phyloP scores from a whole-genome alignment of 2,329 filamentous ascomycete species.

The Phialocephala sp. region DNA sequence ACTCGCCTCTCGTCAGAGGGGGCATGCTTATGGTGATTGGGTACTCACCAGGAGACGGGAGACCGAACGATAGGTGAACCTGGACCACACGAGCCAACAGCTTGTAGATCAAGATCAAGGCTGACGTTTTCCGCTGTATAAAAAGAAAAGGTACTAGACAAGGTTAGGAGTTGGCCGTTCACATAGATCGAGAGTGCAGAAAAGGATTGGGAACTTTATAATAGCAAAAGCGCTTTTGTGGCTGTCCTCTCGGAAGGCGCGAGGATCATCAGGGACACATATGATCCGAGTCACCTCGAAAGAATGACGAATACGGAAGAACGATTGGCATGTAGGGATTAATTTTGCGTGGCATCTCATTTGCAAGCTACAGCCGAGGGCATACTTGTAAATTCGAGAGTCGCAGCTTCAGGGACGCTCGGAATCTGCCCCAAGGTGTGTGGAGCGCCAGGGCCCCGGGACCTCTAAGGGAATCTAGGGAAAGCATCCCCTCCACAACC shows the following conservation, averaged over 20 bases:
- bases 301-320: background rate
- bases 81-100: background rate
- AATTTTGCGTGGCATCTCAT: background rate
- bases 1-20: slow-evolving; percentile 20
- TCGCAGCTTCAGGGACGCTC: background rate
- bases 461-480: too few species aligned
- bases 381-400: background rate
- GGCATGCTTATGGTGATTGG: slow-evolving; percentile 27
- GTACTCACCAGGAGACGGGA: slow-evolving; percentile 15
- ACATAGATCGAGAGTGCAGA: background rate
- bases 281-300: background rate
- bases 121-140: slow-evolving; percentile 3
- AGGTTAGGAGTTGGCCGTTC: slow-evolving; percentile 7
- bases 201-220: slow-evolving; percentile 14
- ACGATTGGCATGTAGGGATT: slow-evolving; percentile 1
- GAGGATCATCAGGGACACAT: slow-evolving; percentile 35
- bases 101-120: slow-evolving; percentile 9
- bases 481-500: too few species aligned
- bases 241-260: slow-evolving; percentile 19
- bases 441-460: too few species aligned
- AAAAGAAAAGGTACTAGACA: slow-evolving; percentile 16
- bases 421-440: background rate
- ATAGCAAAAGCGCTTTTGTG: slow-evolving; percentile 14
- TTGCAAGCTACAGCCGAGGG: background rate
- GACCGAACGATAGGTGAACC: background rate